Evolutionary conservation across 2,329 filamentous ascomycete species (phyloP).

Genomic region (Conoideocrella luteorostrata): DNA sequence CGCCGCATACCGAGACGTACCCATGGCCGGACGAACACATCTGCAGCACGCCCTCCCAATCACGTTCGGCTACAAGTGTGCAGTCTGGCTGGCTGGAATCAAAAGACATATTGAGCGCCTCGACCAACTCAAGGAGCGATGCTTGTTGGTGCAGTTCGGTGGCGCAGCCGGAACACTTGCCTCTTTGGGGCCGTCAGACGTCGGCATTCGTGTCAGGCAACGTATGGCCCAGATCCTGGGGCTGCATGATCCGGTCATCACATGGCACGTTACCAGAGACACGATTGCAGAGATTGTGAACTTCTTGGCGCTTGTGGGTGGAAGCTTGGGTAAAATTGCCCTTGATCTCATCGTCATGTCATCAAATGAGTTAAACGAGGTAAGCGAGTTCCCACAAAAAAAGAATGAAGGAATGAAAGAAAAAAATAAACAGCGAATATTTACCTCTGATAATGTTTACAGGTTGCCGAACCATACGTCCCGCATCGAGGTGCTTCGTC

Average conservation of each 20-base stretch:
- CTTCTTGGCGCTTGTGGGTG: constrained; percentile 46
- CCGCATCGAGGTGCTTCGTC: constrained; percentile 47
- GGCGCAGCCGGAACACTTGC: constrained; percentile 50
- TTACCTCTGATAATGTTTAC: too few species aligned
- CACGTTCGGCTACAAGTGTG: constrained; percentile 53
- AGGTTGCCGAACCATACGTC: constrained; percentile 48
- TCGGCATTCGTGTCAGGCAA: constrained; percentile 42
- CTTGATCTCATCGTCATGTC: constrained; percentile 52
- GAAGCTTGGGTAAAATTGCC: constrained; percentile 48
- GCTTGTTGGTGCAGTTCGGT: constrained; percentile 48
- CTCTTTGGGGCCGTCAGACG: constrained; percentile 39
- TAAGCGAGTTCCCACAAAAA: too few species aligned
- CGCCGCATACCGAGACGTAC: constrained; percentile 40
- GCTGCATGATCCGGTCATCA: constrained; percentile 43
- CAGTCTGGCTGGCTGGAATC: constrained; percentile 45
- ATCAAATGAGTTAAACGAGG: constrained; percentile 44
- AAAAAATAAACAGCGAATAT: too few species aligned
- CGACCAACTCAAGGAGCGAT: constrained; percentile 36
- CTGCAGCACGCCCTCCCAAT: constrained; percentile 50
- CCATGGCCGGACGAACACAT: constrained; percentile 52
- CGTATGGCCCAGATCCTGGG: constrained; percentile 41
- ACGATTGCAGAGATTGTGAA: constrained; percentile 46
- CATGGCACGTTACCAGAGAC: constrained; percentile 52
- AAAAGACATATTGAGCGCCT: constrained; percentile 42
- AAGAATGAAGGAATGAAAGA: too few species aligned